Base-by-base conservation (phyloP, 495 filamentous ascomycete genomes). In the Xylaria cubensis region DNA sequence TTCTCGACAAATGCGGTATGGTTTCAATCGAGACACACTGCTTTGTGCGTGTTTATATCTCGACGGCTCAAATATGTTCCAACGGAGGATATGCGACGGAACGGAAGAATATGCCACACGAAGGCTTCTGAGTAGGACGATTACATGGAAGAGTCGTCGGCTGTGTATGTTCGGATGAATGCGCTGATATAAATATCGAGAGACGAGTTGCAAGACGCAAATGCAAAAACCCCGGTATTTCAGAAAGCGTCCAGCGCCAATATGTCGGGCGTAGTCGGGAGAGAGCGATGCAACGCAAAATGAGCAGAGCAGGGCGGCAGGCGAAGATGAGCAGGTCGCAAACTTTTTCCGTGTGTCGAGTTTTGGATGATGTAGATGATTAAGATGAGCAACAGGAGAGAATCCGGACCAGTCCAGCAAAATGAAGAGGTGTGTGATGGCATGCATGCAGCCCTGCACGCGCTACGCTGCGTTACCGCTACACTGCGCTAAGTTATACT, bases 241-340 rank as follows among this genome's bases (percentile, higher is more conserved):
- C 24, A 42, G 36, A 42, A 34, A 65, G 70, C 63, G 63, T 59
- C 70, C 62, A 72, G 70, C 70, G 70, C 62, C 41, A 41, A 48
- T 32, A 24, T 15, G 29, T 72, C 61, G 17, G 17, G 32, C 8
- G 51, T 34, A 24, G 19, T 17, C 46, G 6, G 55, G 4, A 58
- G 36, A 34, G 32, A 39, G 58, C 12, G 21, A 36, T 42, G n/a
- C n/a, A 21, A 48, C 13, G 32, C 19, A 17, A 24, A 24, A 48
- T 56, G 19, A 32, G 39, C 32, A 32, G 48, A 32, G 48, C 42
- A 66, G 36, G 44, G 9, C 29, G 64, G 12, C 44, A 24, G 41
- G 64, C 46, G 26, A 34, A 66, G 42, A 50, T 24, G 29, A 39
- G 42, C 17, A 21, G 6, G 53, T 51, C 0, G 64, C 41, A 17